Base-by-base conservation (phyloP, 371 early-diverging fungal genomes). In the Apophysomyces trapeziformis region DNA sequence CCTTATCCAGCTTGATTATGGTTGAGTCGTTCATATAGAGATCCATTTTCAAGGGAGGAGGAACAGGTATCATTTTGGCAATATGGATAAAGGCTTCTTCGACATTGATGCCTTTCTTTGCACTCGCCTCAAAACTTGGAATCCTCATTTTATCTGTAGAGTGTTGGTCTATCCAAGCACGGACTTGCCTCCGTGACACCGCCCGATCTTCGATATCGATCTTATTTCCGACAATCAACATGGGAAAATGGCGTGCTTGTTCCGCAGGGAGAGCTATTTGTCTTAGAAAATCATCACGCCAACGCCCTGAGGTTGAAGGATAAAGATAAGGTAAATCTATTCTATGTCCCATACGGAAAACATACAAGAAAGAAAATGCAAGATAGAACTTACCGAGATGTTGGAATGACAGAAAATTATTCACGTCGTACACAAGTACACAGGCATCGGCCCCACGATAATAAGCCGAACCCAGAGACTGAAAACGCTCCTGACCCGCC, bases 381-480 rank as follows among this genome's bases (percentile, higher is more conserved):
- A 26, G 32, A 26, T 2, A 26, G 32, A 9, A 46, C 41, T 41
- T 41, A 77, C 95, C 95, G 71, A 99, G 84, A 64, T 92, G 92
- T 68, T 97, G 96, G 75, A 99, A 99, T 58, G 93, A 90, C 69
- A 93, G 91, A 50, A 85, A 87, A 72, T 95, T 95, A 68, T 92
- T 96, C 58, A 99, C 95, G 69, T 99, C 99, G 71, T 92, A 98
- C 39, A 95, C 94, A 18, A 99, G 84, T 41, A 97, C 92, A 73
- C 99, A 98, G 77, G 97, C 98, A 82, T 99, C 98, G 35, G 99
- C 98, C 43, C 98, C 98, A 63, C 98, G 90, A 77, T 98, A 99
- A 73, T 96, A 98, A 12, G 93, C 93, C 43, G 95, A 96, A 44
- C 98, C 99, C 45, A 99, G 88, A 18, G 93, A 92, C 77, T 96